Percentiles rank a stretch among this genome's conserved stretches.
Evolutionary conservation across 345 rosid species (phyloP).

Genomic region (Camelina hispida): DNA sequence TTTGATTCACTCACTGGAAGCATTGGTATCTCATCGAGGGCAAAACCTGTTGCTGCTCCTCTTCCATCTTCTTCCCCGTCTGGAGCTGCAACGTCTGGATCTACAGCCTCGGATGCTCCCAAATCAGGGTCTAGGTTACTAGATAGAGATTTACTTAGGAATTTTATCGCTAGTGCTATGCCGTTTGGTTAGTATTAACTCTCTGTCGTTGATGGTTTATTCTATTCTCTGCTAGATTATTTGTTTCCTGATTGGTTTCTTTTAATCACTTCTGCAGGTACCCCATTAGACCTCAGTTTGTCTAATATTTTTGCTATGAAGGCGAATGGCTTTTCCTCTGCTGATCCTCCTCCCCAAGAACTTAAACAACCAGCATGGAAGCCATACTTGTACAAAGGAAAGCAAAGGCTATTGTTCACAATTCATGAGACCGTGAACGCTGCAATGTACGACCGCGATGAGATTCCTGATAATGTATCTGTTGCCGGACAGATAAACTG

Average conservation of each 20-base stretch:
- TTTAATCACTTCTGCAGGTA: slow-evolving; percentile 51
- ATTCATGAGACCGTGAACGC: slow-evolving; percentile 78
- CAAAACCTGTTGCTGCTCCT: slow-evolving; percentile 80
- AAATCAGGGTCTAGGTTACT: slow-evolving; percentile 74
- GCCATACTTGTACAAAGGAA: slow-evolving; percentile 90
- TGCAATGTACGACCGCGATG: slow-evolving; percentile 89
- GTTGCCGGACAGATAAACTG: slow-evolving; percentile 92
- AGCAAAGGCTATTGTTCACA: slow-evolving; percentile 78
- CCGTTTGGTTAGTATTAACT: slow-evolving; percentile 80
- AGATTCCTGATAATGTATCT: slow-evolving; percentile 84
- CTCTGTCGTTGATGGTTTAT: slow-evolving; percentile 44
- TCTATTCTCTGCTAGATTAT: slow-evolving; percentile 35
- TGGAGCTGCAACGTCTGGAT: slow-evolving; percentile 56
- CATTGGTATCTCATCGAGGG: slow-evolving; percentile 88
- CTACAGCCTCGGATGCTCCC: slow-evolving; percentile 67
- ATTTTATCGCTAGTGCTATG: slow-evolving; percentile 76
- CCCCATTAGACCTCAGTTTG: slow-evolving; percentile 83
- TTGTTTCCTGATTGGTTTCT: slow-evolving; percentile 25
- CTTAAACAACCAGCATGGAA: slow-evolving; percentile 96
- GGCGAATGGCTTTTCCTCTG: slow-evolving; percentile 78
- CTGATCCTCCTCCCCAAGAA: slow-evolving; percentile 78
- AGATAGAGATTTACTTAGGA: slow-evolving; percentile 79
- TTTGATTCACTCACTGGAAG: slow-evolving; percentile 97
- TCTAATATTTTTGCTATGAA: slow-evolving; percentile 67
- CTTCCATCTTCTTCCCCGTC: slow-evolving; percentile 68